Evolutionary conservation across 176 grass and related monocot genomes (phyloP), one percentile per base, ranked within the genome.

Genomic region (Ananas comosus): DNA sequence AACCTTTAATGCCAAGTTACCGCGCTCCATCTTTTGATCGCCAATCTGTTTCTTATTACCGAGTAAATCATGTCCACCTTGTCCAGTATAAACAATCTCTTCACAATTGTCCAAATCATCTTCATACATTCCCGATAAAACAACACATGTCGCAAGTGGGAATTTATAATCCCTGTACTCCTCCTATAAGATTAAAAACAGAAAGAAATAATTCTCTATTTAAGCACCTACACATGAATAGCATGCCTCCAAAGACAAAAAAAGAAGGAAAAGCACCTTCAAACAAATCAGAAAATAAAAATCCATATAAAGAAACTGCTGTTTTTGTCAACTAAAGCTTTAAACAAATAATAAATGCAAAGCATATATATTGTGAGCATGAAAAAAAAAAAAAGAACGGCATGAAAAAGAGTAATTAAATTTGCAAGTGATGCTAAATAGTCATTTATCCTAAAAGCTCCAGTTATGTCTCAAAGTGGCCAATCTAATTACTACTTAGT

Each of bases 1-100:
- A 81, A 91, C 91, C 91, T 82, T 87, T 49, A 96, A 68, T 5
- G 93, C 93, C 68, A 96, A 85, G 79, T 96, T 96, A 27, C 89
- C 89, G 58, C 89, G 88, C 17, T 64, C 71, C 76, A 92, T 49
- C 75, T 89, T 83, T 17, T 96, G 93, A 78, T 91, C 91, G 1
- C 75, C 14, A 28, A 89, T 83, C 76, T 92, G 93, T 9, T 83
- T 76, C 73, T 92, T 91, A 49, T 90, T 96, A 49, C 93, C 93
- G 66, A 96, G 88, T 63, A 96, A 83, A 90, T 96, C 83, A 27
- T 92, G 85, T 18, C 93, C 93, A 16, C 93, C 93, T 78, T 96
- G 93, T 23, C 93, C 93, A 1, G 93, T 96, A 63, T 96, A 96
- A 72, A 91, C 75, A 63, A 96, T 89, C n/a, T 83, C 85, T 69